A percentile compares a stretch with the other conserved stretches of the same genome.
These are phyloP conservation scores for Austroboletus eburneus DNA, from an alignment of 768 basidiomycete species.

Conservation along the genomic window DNA sequence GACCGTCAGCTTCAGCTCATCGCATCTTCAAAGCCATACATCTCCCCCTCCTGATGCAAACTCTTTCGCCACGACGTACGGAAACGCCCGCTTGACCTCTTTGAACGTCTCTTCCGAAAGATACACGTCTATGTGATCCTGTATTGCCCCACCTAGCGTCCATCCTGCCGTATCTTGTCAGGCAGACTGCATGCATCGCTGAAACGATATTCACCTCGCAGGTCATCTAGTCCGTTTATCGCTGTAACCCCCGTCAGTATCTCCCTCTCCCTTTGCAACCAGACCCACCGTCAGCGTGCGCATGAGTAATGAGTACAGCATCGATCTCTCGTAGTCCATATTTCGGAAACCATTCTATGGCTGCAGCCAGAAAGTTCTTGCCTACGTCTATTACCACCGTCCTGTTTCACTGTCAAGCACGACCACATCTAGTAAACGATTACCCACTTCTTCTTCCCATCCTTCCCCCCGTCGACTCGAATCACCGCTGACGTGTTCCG, in stretches of 20 bases:
- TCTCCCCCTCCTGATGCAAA: slow-evolving; percentile 79
- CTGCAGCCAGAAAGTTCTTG: slow-evolving; percentile 70
- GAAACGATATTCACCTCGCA: slow-evolving; percentile 53
- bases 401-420: slow-evolving; percentile 34
- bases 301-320: slow-evolving; percentile 79
- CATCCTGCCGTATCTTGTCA: slow-evolving; percentile 46
- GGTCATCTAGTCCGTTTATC: slow-evolving; percentile 87
- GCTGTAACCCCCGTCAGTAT: slow-evolving; percentile 38
- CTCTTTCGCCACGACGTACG: slow-evolving; percentile 74
- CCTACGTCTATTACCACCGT: slow-evolving; percentile 83
- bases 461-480: slow-evolving; percentile 37
- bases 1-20: slow-evolving; percentile 4
- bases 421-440: slow-evolving; percentile 3
- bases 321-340: slow-evolving; percentile 70
- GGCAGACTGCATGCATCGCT: slow-evolving; percentile 1
- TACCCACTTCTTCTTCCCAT: slow-evolving; percentile 47
- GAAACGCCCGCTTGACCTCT: slow-evolving; percentile 69
- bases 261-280: neutral
- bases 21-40: slow-evolving; percentile 34
- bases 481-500: slow-evolving; percentile 79
- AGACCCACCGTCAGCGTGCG: slow-evolving; percentile 70
- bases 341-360: slow-evolving; percentile 60
- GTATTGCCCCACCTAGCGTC: slow-evolving; percentile 65
- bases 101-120: slow-evolving; percentile 58
- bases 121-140: slow-evolving; percentile 73